Evolutionary conservation across 2,329 filamentous ascomycete genomes (phyloP).

Genomic region (Bipolaris sorokiniana): DNA sequence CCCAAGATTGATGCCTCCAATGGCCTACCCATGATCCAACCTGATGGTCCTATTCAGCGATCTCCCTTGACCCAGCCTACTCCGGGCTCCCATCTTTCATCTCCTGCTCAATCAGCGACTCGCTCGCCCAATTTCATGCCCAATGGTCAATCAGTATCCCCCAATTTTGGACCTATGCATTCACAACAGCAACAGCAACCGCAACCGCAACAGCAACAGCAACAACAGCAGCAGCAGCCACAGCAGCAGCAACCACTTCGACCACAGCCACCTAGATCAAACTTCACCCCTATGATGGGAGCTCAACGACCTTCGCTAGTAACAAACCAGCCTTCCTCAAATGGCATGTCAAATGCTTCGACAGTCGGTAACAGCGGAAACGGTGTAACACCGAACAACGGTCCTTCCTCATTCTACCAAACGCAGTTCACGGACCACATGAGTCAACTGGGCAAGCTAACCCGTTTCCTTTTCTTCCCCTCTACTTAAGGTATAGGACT

Average conservation of each 20-base stretch:
- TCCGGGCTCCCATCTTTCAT: slow-evolving; percentile 77
- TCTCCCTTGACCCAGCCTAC: slow-evolving; percentile 81
- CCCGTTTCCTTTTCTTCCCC: slow-evolving; percentile 57
- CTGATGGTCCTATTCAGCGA: slow-evolving; percentile 54
- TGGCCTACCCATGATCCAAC: slow-evolving; percentile 50
- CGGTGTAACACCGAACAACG: slow-evolving; percentile 46
- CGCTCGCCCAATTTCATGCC: slow-evolving; percentile 68
- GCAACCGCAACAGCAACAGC: slow-evolving; percentile 45
- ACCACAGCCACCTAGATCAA: slow-evolving; percentile 56
- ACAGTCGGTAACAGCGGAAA: slow-evolving; percentile 46
- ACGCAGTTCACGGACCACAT: slow-evolving; percentile 93
- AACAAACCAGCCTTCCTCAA: slow-evolving; percentile 46
- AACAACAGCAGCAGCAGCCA: slow-evolving; percentile 32
- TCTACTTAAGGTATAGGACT: slow-evolving; percentile 60
- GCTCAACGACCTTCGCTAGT: slow-evolving; percentile 48
- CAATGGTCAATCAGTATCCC: slow-evolving; percentile 65
- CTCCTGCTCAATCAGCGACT: slow-evolving; percentile 63
- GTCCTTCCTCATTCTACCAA: slow-evolving; percentile 71
- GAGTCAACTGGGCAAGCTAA: slow-evolving; percentile 89
- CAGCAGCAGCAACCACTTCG: slow-evolving; percentile 50
- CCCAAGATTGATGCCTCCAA: slow-evolving; percentile 68
- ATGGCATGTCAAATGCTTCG: slow-evolving; percentile 46
- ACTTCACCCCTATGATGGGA: slow-evolving; percentile 53
- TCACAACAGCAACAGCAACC: slow-evolving; percentile 51
- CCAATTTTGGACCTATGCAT: slow-evolving; percentile 62